A percentile compares a stretch with the other conserved stretches of the same genome.
phyloP scores from a whole-genome alignment of 176 grass and related monocot species.

The Metroxylon sagu region DNA sequence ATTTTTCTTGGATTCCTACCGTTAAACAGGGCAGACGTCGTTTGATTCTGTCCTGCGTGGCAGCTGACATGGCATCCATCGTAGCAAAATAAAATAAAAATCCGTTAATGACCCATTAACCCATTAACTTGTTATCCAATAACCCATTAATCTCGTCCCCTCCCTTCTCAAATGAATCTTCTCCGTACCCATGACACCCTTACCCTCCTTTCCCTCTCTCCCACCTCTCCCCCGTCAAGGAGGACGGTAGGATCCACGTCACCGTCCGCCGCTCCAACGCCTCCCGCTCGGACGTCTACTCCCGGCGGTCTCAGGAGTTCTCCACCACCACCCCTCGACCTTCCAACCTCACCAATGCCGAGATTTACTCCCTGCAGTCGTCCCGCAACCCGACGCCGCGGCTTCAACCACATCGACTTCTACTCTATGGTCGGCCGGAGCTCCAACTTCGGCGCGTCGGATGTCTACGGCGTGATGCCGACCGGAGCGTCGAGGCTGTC shows the following conservation, averaged over 20 bases:
- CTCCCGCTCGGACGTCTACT: conserved; percentile 87
- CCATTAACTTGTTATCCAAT: too few species aligned
- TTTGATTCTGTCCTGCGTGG: too few species aligned
- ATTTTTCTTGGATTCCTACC: too few species aligned
- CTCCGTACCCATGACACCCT: too few species aligned
- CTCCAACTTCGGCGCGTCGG: conserved; percentile 75
- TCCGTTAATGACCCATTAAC: too few species aligned
- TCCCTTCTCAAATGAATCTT: too few species aligned
- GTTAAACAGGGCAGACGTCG: too few species aligned
- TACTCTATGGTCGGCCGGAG: conserved; percentile 94
- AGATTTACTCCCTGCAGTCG: conserved; percentile 99
- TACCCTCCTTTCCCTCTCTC: too few species aligned
- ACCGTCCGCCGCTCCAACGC: conserved; percentile 91
- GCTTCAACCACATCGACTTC: conserved; percentile 99
- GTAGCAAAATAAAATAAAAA: too few species aligned
- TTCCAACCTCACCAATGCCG: conserved; percentile 97
- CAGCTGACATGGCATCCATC: too few species aligned
- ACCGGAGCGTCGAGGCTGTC: conserved; percentile 67
- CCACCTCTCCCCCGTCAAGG: too few species aligned
- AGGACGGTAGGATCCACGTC: conserved; percentile 86
- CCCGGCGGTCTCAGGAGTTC: conserved; percentile 69
- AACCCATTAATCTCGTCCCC: too few species aligned
- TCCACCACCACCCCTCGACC: conserved; percentile 75
- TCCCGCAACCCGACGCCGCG: conserved; percentile 82
- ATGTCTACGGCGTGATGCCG: conserved; percentile 44